Base-by-base conservation (phyloP, 441 rosid genomes). In the Eruca vesicaria region DNA sequence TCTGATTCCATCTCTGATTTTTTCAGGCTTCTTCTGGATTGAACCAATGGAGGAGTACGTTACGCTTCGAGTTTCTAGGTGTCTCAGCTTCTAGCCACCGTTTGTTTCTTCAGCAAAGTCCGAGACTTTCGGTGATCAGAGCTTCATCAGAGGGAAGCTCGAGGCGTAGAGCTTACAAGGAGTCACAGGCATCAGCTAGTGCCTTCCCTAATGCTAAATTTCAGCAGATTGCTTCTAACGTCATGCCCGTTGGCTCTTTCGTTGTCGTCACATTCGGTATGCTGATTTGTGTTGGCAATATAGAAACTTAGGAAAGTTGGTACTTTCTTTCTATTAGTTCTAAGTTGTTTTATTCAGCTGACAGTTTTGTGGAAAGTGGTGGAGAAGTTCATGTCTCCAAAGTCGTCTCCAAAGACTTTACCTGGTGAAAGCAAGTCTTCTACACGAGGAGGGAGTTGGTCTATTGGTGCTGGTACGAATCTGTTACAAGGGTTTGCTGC, bases 331-430 rank as follows among this genome's bases (percentile, higher is more conserved):
- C n/a, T n/a, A n/a, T 23, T 1, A 23, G 26, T 83, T 63, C 94
- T 90, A 89, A 90, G 71, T 84, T 76, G 68, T 82, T 78, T 10
- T 77, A 14, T 71, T 77, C 76, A 77, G 80, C 72, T 89, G 86
- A 86, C 98, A 94, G 98, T 94, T 89, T 65, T 94, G 69, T 92
- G 96, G 98, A 94, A 87, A 84, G 69, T 90, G 85, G 90, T 77
- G 15, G 80, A 65, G 63, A 77, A 77, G 80, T 52, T 77, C 33
- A 77, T 88, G 80, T 76, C 72, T 71, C 91, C 89, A n/a, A 90
- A 88, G 82, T 80, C 26, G 26, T 23, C 84, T 23, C 50, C 63
- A 28, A 77, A 77, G 76, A 32, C 83, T 70, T 69, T 84, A 48
- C 31, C 79, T n/a, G 86, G 62, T 26, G 94, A 84, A 72, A 75